These are phyloP conservation scores for Xylaria castorea DNA, from an alignment of 495 filamentous ascomycete species.

Conservation along the genomic window DNA sequence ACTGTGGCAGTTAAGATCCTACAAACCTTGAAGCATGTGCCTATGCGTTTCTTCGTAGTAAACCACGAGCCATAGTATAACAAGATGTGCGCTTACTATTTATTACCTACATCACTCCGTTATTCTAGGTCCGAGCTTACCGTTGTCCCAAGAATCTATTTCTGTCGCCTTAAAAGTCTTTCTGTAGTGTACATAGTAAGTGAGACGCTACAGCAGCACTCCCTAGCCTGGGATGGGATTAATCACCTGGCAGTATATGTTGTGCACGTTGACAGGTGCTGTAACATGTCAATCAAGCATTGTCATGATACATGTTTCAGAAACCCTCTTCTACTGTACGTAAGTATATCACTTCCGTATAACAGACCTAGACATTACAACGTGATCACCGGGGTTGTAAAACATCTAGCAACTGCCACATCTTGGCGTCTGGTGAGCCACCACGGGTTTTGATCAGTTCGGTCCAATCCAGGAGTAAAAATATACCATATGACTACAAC, in stretches of 20 bases:
- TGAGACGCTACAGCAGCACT: not conserved
- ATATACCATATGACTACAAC: not conserved
- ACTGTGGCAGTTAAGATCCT: not conserved
- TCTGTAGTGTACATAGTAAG: too few species aligned
- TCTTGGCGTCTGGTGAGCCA: conserved; percentile 20
- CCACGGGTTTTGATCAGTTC: not conserved
- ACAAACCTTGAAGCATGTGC: not conserved
- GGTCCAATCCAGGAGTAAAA: not conserved
- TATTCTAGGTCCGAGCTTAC: not conserved
- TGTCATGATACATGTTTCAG: conserved; percentile 15
- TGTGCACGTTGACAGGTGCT: conserved; percentile 7
- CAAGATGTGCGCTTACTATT: conserved; percentile 15
- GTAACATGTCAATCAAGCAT: conserved; percentile 18
- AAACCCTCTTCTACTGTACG: not conserved
- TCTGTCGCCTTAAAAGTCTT: not conserved
- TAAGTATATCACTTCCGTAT: not conserved
- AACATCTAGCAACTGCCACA: not conserved
- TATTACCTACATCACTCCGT: not conserved
- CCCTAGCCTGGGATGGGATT: not conserved
- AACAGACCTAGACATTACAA: not conserved
- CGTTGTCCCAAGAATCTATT: not conserved
- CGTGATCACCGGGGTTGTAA: not conserved
- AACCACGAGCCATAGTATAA: not conserved
- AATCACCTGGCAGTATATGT: not conserved
- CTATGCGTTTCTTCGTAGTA: not conserved